Base-by-base conservation (phyloP, 352 stramenopile species). In the Globisporangium spinosum region DNA sequence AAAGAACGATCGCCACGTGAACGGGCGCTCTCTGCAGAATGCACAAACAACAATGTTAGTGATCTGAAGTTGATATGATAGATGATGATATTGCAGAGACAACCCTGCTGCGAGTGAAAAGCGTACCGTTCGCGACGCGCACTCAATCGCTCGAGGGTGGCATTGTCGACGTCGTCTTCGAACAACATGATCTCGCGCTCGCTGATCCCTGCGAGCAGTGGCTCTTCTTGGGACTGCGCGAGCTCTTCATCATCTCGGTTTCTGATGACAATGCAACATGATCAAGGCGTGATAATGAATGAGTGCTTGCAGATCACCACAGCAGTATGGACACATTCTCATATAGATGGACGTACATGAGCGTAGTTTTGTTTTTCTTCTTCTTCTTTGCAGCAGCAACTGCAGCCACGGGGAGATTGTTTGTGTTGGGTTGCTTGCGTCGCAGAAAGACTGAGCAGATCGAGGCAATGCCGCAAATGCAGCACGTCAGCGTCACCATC, bases 401-500 rank as follows among this genome's bases (percentile, higher is more conserved):
- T 15, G n/a, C 12, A 8, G 47, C 60, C 12, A 45, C 49, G 34
- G 59, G 49, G 13, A 45, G 54, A 13, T 57, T 58, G 20, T 49
- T 45, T 10, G 29, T 53, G 27, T 54, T 27, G 7, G 54, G 38
- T 15, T 60, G 61, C 32, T 72, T 76, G 20, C 51, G 62, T 47
- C 78, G 75, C 64, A 84, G 77, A 58, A 91, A 94, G 17, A 91
- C 80, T 13, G 86, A 89, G 65, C 82, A 94, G 68, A 94, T 91
- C 35, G 86, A 77, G 20, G 77, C 89, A 15, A 93, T 75, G 63
- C 86, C 86, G 64, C 86, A 93, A 23, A 88, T 73, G 69, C 88
- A 96, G 79, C 85, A 94, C 25, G 85, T 89, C n/a, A 94, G 63
- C 66, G 83, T 93, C 34, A 91, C 81, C 54, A 96, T 78, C 1